Evolutionary conservation across 371 early-diverging fungal genomes (phyloP), one percentile per base, ranked within the genome.

Genomic region (Mortierella sp.): DNA sequence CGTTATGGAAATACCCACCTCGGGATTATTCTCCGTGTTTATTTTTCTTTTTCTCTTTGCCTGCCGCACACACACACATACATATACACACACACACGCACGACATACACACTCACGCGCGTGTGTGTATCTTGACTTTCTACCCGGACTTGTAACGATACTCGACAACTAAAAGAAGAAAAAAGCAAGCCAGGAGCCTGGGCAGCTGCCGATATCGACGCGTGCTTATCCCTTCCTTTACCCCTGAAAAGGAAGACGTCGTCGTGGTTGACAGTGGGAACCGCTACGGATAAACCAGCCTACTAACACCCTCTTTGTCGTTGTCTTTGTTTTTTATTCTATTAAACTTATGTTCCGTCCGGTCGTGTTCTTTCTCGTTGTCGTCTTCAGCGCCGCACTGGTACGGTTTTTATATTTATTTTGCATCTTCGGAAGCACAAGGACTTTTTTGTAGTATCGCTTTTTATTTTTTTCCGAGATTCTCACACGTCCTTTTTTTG

Each of bases 331-430:
- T 7, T 41, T 41, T 46, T 46, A 3, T 46, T 70, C 32, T 73
- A 43, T 71, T 60, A 5, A 10, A 5, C 21, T 3, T 68, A 14
- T 70, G 27, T 44, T 16, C 35, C 35, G 27, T 1, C 38, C 35
- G 18, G 35, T 38, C 4, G 11, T 54, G n/a, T 32, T 46, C n/a
- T 27, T 32, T 2, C 14, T 8, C 18, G 1, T 41, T 41, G 27
- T 18, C n/a, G 43, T 44, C 44, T 54, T 29, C 63, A 84, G 85
- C 85, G 85, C 68, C 81, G 79, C 74, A 78, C 85, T 65, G 85
- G 85, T 84, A 84, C n/a, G 16, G 18, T 43, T 24, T 58, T 24
- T 11, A 35, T 12, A 29, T 71, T 46, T 60, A 11, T 38, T 11
- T 21, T 41, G 41, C 56, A 63, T 63, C 81, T 3, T 72, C 70